phyloP scores from a whole-genome alignment of 176 grass and related monocot genomes.

The Zea mays region Zm-B73-REFERENCE-NAM-5.0 NC_050101.1:174767001-174767500 shows the following conservation, averaged over 20 bases:
- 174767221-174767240: neutral
- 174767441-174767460: neutral
- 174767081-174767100: constrained; percentile 58
- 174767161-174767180: constrained; percentile 66
- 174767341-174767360: neutral
- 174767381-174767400: neutral
- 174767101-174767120: constrained; percentile 46
- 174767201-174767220: neutral
- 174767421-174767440: constrained; percentile 19
- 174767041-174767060: constrained; percentile 50
- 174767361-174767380: neutral
- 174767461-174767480: neutral
- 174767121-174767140: constrained; percentile 66
- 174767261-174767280: neutral
- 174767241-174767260: neutral
- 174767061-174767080: constrained; percentile 54
- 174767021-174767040: constrained; percentile 37
- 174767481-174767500: neutral
- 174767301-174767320: neutral
- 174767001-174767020: constrained; percentile 49
- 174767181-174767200: neutral
- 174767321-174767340: neutral
- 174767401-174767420: neutral
- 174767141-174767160: constrained; percentile 68
- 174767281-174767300: neutral